Evolutionary conservation across 1,284 basidiomycete genomes (phyloP).

Genomic region (Naganishia sp.): DNA sequence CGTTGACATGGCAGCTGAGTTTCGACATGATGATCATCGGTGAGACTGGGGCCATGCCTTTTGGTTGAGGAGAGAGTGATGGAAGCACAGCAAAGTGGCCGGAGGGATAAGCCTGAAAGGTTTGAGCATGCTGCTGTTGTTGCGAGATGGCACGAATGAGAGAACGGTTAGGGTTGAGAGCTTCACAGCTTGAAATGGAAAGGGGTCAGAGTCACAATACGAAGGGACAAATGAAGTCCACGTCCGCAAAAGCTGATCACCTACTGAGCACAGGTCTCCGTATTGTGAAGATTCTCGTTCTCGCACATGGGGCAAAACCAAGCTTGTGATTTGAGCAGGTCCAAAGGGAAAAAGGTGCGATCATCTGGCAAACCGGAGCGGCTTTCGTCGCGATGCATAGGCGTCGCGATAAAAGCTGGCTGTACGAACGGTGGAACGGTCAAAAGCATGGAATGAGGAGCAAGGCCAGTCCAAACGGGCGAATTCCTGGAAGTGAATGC

Average conservation of each 20-base stretch:
- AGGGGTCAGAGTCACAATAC: too few relatives aligned
- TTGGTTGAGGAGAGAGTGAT: conserved; percentile 8
- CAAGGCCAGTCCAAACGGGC: neutral
- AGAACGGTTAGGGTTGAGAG: conserved; percentile 19
- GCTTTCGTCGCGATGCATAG: neutral
- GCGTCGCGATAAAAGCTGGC: neutral
- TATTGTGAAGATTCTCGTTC: conserved; percentile 15
- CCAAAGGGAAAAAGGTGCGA: neutral
- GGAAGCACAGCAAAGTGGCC: neutral
- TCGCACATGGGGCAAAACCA: conserved; percentile 20
- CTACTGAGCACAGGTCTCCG: conserved; percentile 23
- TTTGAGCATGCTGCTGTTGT: conserved; percentile 22
- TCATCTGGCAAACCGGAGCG: neutral
- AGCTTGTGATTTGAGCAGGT: conserved; percentile 8
- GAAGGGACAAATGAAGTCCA: neutral
- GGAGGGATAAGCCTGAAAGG: conserved; percentile 16
- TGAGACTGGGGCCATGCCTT: conserved; percentile 11
- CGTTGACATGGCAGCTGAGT: conserved; percentile 27
- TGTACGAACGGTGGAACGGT: conserved; percentile 6
- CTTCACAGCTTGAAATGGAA: conserved; percentile 1
- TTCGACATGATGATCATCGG: conserved; percentile 29
- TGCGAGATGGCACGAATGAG: conserved; percentile 25
- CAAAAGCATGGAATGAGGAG: conserved; percentile 10
- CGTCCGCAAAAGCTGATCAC: neutral
- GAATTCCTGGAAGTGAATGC: conserved; percentile 13